Conservation (phyloP, 495 filamentous ascomycete genomes). For the Aspergillus indologenus region DNA sequence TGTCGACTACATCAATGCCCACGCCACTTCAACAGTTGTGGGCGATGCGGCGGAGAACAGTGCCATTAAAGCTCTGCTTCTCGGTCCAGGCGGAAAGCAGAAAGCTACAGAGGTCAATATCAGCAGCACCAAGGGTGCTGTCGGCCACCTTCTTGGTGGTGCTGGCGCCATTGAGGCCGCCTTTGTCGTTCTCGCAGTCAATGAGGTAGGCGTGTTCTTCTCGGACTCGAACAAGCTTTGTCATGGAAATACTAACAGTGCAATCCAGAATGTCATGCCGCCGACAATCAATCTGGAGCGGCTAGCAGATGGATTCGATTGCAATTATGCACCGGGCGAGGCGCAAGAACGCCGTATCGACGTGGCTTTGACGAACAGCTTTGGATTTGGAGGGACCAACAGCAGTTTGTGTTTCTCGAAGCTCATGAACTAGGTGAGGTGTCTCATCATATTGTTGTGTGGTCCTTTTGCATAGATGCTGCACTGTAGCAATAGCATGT, state of each 20-base stretch:
- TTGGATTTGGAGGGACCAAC: constrained; percentile 97
- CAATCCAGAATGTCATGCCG: constrained; percentile 66
- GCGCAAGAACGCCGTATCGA: constrained; percentile 68
- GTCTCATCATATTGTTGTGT: neutral
- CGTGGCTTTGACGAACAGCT: constrained; percentile 88
- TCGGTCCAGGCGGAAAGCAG: constrained; percentile 63
- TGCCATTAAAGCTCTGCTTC: constrained; percentile 75
- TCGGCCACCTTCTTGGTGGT: constrained; percentile 89
- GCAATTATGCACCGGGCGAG: constrained; percentile 77
- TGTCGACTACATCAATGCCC: constrained; percentile 94
- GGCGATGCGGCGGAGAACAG: constrained; percentile 86
- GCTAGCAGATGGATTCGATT: constrained; percentile 67
- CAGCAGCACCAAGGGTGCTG: constrained; percentile 89
- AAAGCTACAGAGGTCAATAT: constrained; percentile 69
- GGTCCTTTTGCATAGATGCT: constrained; percentile 1
- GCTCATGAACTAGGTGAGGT: constrained; percentile 9
- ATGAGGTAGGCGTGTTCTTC: constrained; percentile 56
- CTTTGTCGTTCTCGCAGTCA: constrained; percentile 75
- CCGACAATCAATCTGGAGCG: constrained; percentile 81
- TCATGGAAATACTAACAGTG: constrained; percentile 21
- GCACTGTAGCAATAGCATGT: constrained; percentile 4
- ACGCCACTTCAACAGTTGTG: constrained; percentile 81
- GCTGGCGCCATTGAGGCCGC: constrained; percentile 86
- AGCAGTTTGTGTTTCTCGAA: constrained; percentile 76
- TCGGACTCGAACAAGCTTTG: neutral